phyloP scores from a whole-genome alignment of 305 asterid genomes.

The Fraxinus velutina region DNA sequence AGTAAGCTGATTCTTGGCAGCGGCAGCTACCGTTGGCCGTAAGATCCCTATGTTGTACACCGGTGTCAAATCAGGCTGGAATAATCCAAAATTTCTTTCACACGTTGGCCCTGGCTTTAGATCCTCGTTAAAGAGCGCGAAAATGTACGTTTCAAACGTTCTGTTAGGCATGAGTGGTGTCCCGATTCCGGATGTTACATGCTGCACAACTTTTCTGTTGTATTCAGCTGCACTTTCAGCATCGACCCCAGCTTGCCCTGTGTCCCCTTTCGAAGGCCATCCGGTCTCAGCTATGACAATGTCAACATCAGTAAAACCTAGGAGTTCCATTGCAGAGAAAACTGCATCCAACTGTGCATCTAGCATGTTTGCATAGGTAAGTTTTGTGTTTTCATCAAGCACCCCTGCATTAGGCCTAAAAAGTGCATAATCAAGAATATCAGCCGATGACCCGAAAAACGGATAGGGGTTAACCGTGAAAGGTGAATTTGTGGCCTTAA shows the following conservation, averaged over 20 bases:
- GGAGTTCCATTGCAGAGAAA: slow-evolving; percentile 47
- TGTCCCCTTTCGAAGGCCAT: slow-evolving; percentile 68
- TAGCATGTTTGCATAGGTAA: slow-evolving; percentile 58
- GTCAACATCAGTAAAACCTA: slow-evolving; percentile 44
- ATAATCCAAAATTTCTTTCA: slow-evolving; percentile 70
- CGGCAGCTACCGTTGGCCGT: slow-evolving; percentile 39
- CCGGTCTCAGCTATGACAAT: slow-evolving; percentile 75
- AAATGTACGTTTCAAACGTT: slow-evolving; percentile 65
- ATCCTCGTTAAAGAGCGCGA: slow-evolving; percentile 64
- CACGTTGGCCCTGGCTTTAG: slow-evolving; percentile 61
- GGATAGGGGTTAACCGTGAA: slow-evolving; percentile 74
- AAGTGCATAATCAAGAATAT: slow-evolving; percentile 53
- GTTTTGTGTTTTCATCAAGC: slow-evolving; percentile 41
- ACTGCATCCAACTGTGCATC: slow-evolving; percentile 71
- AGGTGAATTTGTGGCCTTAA: slow-evolving; percentile 53
- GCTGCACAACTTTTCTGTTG: slow-evolving; percentile 49
- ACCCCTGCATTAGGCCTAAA: slow-evolving; percentile 57
- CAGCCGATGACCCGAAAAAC: slow-evolving; percentile 48
- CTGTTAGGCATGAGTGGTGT: slow-evolving; percentile 72
- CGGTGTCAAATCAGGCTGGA: slow-evolving; percentile 54
- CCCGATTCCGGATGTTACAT: slow-evolving; percentile 62
- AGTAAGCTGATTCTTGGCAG: slow-evolving; percentile 27
- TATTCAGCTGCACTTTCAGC: slow-evolving; percentile 51
- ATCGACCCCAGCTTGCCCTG: slow-evolving; percentile 59
- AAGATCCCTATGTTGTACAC: slow-evolving; percentile 59